Percentiles rank a stretch among this genome's conserved stretches.
Conservation (phyloP, 2,329 filamentous ascomycete genomes). For the Claviceps sp. region DNA sequence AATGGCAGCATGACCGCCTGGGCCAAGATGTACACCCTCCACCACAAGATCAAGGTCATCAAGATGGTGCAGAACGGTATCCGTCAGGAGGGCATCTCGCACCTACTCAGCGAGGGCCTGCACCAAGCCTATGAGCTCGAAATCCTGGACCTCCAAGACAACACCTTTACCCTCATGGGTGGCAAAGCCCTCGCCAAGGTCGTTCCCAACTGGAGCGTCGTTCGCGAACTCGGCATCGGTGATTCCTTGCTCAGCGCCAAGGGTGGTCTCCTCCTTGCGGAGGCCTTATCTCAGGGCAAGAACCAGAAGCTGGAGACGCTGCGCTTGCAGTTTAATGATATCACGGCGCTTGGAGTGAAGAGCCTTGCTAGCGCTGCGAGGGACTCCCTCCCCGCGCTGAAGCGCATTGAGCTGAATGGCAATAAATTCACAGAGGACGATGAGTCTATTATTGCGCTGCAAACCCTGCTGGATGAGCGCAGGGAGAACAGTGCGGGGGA, state of each 20-base stretch:
- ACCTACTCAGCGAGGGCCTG: slow-evolving; percentile 67
- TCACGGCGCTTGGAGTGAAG: slow-evolving; percentile 63
- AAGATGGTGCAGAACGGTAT: slow-evolving; percentile 99
- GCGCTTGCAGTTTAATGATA: slow-evolving; percentile 87
- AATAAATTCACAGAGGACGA: slow-evolving; percentile 92
- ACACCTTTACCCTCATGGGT: slow-evolving; percentile 80
- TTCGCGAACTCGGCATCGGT: slow-evolving; percentile 76
- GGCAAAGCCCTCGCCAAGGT: slow-evolving; percentile 67
- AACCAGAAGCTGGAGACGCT: slow-evolving; percentile 72
- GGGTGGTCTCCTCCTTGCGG: slow-evolving; percentile 60
- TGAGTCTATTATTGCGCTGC: slow-evolving; percentile 51
- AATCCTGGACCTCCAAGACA: slow-evolving; percentile 87
- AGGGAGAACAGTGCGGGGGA: slow-evolving; percentile 61
- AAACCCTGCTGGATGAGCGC: slow-evolving; percentile 59
- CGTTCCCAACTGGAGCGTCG: slow-evolving; percentile 56
- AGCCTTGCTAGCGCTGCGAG: slow-evolving; percentile 56
- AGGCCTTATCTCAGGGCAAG: slow-evolving; percentile 58
- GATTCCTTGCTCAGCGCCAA: slow-evolving; percentile 74
- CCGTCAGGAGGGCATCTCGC: slow-evolving; percentile 77
- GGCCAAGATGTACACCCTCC: slow-evolving; percentile 75
- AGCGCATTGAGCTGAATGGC: slow-evolving; percentile 85
- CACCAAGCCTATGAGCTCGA: slow-evolving; percentile 54
- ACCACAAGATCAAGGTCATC: slow-evolving; percentile 68
- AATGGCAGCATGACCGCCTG: slow-evolving; percentile 94
- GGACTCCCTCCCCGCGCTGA: slow-evolving; percentile 57